Evolutionary conservation across 2,329 filamentous ascomycete genomes (phyloP).

Genomic region (Alternaria viburni): DNA sequence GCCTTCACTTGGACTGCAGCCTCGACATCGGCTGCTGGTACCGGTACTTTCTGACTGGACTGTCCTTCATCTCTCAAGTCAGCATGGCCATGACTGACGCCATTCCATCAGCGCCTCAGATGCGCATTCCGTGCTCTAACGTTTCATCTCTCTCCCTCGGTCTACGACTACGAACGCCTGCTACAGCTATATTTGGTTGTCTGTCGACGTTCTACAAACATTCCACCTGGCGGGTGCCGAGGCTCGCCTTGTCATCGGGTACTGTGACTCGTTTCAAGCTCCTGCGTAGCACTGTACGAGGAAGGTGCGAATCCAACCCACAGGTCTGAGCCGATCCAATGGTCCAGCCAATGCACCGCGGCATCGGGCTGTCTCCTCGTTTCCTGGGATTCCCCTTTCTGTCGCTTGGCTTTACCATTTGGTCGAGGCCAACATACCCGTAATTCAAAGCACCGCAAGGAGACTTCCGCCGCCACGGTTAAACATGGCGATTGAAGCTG

Average conservation of each 20-base stretch:
- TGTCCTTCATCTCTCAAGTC: not conserved
- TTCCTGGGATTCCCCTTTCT: conserved; percentile 3
- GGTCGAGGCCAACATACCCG: not conserved
- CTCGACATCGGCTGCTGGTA: not conserved
- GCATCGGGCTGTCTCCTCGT: not conserved
- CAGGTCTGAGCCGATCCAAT: conserved; percentile 5
- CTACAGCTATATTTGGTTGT: conserved; percentile 7
- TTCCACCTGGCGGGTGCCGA: not conserved
- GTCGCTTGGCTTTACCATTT: conserved; percentile 5
- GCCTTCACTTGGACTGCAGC: not conserved
- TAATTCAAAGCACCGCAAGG: not conserved
- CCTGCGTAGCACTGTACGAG: not conserved
- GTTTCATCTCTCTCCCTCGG: conserved; percentile 10
- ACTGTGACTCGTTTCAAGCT: not conserved
- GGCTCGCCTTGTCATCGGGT: not conserved
- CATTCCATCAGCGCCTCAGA: conserved; percentile 5
- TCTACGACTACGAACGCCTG: not conserved
- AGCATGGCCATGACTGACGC: not conserved
- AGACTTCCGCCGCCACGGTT: not conserved
- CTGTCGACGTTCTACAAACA: not conserved
- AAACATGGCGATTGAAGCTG: not conserved
- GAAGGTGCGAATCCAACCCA: not conserved
- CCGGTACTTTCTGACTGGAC: not conserved
- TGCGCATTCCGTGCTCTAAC: not conserved
- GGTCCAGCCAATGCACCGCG: conserved; percentile 7